A percentile compares a stretch with the other conserved stretches of the same genome.
Conservation (phyloP, 306 rosid species). For the Hippophae rhamnoides region DNA sequence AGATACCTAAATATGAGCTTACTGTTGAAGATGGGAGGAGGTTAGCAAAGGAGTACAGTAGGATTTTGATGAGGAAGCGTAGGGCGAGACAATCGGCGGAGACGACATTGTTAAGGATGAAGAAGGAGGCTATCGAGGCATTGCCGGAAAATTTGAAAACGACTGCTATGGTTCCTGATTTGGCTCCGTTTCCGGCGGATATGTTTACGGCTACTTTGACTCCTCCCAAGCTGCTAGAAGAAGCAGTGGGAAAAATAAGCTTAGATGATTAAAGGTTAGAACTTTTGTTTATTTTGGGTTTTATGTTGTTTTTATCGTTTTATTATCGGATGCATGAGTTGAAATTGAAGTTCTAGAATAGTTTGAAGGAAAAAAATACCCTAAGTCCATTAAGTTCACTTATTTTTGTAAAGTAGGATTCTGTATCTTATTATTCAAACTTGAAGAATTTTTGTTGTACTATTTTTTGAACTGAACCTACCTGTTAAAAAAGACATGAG, state of each 20-base stretch:
- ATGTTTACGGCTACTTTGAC: conserved; percentile 83
- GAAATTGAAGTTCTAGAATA: background rate
- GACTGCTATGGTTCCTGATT: conserved; percentile 77
- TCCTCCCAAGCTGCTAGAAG: conserved; percentile 76
- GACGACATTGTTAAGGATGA: conserved; percentile 43
- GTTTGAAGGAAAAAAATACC: background rate
- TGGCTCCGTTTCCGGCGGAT: conserved; percentile 56
- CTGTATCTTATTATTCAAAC: background rate
- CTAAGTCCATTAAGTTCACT: background rate
- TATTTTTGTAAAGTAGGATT: no score
- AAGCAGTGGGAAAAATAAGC: conserved; percentile 63
- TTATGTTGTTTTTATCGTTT: background rate
- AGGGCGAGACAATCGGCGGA: conserved; percentile 81
- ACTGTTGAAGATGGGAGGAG: conserved; percentile 66
- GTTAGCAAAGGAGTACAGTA: conserved; percentile 89
- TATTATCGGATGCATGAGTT: background rate
- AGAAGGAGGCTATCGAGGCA: conserved; percentile 80
- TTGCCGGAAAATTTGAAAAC: conserved; percentile 61
- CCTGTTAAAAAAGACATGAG: no score
- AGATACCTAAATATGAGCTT: conserved; percentile 58
- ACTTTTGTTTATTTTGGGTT: background rate
- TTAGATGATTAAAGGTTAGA: conserved; percentile 43
- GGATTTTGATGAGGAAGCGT: conserved; percentile 69
- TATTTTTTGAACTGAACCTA: no score
- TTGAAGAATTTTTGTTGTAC: no score